Evolutionary conservation across 805 yeast genomes (phyloP), one percentile per base, ranked within the genome.

Genomic region (Blastobotrys mokoenaii): DNA sequence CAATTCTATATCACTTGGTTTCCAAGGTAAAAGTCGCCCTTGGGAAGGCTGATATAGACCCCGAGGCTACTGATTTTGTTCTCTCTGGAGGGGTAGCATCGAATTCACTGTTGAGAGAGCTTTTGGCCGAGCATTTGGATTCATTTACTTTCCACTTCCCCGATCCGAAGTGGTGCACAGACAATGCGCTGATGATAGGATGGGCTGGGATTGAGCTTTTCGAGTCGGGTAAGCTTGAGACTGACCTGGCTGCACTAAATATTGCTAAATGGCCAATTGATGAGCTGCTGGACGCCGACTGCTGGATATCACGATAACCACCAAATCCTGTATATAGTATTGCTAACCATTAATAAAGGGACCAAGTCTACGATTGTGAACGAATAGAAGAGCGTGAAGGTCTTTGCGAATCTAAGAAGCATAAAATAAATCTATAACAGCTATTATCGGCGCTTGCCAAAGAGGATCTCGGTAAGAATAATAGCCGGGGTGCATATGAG

Each of bases 31-130:
- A 10, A 15, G 33, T 29, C 3, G 64, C 80, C 25, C 51, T 49
- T 2, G 69, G 62, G 2, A 29, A 20, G 6, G 33, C 31, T 3
- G 18, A 41, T 8, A 15, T 50, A 2, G 46, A 38, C 6, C 33
- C 34, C 10, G 39, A 18, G 22, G 8, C n/a, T 16, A 38, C 44
- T 27, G 52, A 46, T 36, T 52, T 89, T 55, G 84, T 93, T 1
- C 79, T 88, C 46, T 83, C 97, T 0, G 98, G 98, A 8, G 98
- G 98, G 4, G 98, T 93, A 1, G 95, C 90, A 0, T 80, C 96
- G 1, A 93, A 89, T 58, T 41, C 58, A 27, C 18, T 54, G 38
- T 49, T 63, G 41, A 45, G 53, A 14, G 12, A 36, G 3, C 41
- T 48, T 56, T 69, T 56, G 45, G 62, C n/a, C 53, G 59, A 37